phyloP scores from a whole-genome alignment of 495 filamentous ascomycete species.

The Hyaloscypha finlandica region DNA sequence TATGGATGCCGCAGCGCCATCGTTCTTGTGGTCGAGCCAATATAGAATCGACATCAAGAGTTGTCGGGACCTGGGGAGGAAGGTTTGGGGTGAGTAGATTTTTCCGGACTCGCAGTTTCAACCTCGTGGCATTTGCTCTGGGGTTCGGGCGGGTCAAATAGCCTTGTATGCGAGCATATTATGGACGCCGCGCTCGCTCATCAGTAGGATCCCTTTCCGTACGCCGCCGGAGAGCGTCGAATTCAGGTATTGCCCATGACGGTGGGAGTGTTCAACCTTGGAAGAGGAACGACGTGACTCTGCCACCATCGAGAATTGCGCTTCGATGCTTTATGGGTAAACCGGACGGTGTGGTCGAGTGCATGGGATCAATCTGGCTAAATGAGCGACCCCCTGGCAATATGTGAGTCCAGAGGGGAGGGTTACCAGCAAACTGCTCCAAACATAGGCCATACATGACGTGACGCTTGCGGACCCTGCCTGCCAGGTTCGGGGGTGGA shows the following conservation, averaged over 20 bases:
- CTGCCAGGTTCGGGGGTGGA: not conserved
- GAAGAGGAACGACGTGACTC: constrained; percentile 8
- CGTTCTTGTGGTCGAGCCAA: constrained; percentile 3
- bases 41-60: constrained; percentile 2
- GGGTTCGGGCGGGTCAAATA: constrained; percentile 3
- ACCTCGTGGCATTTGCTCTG: not conserved
- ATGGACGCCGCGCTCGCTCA: constrained; percentile 7
- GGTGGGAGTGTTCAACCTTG: constrained; percentile 16
- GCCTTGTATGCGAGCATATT: constrained; percentile 15
- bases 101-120: not conserved
- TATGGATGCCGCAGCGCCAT: constrained; percentile 32
- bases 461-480: not conserved
- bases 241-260: constrained; percentile 24
- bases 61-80: not conserved
- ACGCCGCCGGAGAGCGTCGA: constrained; percentile 25
- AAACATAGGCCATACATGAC: not conserved
- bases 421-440: not conserved
- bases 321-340: constrained; percentile 27
- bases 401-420: constrained; percentile 6
- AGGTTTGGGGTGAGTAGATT: not conserved
- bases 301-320: constrained; percentile 18
- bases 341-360: constrained; percentile 25
- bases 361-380: constrained; percentile 29
- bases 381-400: constrained; percentile 5
- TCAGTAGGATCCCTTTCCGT: constrained; percentile 15